These are phyloP conservation scores for Heterobasidion irregulare DNA, from an alignment of 1,284 basidiomycete species.

Conservation along the genomic window DNA sequence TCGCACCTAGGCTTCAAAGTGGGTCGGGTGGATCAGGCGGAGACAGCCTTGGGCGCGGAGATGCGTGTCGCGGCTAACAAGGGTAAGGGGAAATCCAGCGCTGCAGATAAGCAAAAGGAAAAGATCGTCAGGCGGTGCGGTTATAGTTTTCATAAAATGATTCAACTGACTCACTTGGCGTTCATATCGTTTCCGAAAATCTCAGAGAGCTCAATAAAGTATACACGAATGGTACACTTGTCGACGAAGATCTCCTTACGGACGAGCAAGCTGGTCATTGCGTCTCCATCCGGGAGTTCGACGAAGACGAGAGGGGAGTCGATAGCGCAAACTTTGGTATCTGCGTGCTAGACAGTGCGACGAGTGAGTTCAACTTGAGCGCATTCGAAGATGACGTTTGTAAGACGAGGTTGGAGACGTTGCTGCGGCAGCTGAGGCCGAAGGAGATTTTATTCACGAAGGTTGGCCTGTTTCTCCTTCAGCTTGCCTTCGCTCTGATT, in stretches of 20 bases:
- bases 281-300: slow-evolving; percentile 69
- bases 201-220: slow-evolving; percentile 88
- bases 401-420: slow-evolving; percentile 88
- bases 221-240: slow-evolving; percentile 94
- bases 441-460: slow-evolving; percentile 94
- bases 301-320: slow-evolving; percentile 25
- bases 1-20: slow-evolving; percentile 80
- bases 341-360: slow-evolving; percentile 93
- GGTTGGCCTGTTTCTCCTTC: slow-evolving; percentile 31
- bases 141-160: not conserved
- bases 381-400: slow-evolving; percentile 90
- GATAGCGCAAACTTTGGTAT: slow-evolving; percentile 71
- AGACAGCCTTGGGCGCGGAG: slow-evolving; percentile 83
- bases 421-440: slow-evolving; percentile 87
- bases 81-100: slow-evolving; percentile 43
- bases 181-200: not conserved
- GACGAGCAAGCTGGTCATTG: slow-evolving; percentile 97
- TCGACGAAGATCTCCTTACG: slow-evolving; percentile 83
- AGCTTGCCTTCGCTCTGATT: not conserved
- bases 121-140: slow-evolving; percentile 74
- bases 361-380: slow-evolving; percentile 92
- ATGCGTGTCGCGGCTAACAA: slow-evolving; percentile 75
- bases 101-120: slow-evolving; percentile 35
- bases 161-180: not conserved
- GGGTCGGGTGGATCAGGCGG: slow-evolving; percentile 93